A percentile compares a stretch with the other conserved stretches of the same genome.
Evolutionary conservation across 2,329 filamentous ascomycete species (phyloP).

Genomic region (Biscogniauxia sp.): DNA sequence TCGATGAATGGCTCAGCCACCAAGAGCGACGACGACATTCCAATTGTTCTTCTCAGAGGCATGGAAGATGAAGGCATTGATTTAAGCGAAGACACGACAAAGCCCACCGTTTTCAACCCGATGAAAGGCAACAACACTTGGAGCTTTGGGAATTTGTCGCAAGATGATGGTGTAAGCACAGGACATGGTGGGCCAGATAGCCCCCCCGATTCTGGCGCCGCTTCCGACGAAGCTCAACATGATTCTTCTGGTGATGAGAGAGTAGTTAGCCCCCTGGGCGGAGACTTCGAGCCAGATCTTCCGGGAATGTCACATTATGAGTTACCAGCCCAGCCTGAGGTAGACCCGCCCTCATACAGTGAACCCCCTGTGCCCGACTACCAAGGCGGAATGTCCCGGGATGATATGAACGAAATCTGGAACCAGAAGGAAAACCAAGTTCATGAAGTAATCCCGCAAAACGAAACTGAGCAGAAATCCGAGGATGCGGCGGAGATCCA

Average conservation of each 20-base stretch:
- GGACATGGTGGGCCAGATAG: constrained; percentile 23
- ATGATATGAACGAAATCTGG: constrained; percentile 36
- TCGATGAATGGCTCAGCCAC: constrained; percentile 18
- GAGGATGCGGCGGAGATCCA: constrained; percentile 51
- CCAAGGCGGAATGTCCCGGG: constrained; percentile 15
- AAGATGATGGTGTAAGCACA: constrained; percentile 31
- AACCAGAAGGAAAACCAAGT: constrained; percentile 34
- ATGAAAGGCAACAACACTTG: constrained; percentile 36
- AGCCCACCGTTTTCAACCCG: constrained; percentile 24
- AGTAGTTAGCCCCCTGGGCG: constrained; percentile 29
- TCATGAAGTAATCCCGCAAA: constrained; percentile 39
- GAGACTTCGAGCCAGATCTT: constrained; percentile 21
- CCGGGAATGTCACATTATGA: constrained; percentile 31
- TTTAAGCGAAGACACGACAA: constrained; percentile 35
- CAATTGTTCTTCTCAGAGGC: constrained; percentile 34
- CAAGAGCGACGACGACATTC: constrained; percentile 22
- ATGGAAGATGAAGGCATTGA: constrained; percentile 50
- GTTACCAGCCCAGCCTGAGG: constrained; percentile 21
- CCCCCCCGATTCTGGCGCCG: constrained; percentile 28
- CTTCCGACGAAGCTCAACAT: constrained; percentile 37
- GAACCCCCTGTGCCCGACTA: constrained; percentile 18
- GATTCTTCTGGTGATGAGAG: constrained; percentile 36
- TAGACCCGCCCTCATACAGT: constrained; percentile 19
- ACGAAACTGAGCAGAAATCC: constrained; percentile 36
- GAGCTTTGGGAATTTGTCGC: constrained; percentile 43